Evolutionary conservation across 2,329 filamentous ascomycete species (phyloP).

Genomic region (Diaporthe aspalathi): DNA sequence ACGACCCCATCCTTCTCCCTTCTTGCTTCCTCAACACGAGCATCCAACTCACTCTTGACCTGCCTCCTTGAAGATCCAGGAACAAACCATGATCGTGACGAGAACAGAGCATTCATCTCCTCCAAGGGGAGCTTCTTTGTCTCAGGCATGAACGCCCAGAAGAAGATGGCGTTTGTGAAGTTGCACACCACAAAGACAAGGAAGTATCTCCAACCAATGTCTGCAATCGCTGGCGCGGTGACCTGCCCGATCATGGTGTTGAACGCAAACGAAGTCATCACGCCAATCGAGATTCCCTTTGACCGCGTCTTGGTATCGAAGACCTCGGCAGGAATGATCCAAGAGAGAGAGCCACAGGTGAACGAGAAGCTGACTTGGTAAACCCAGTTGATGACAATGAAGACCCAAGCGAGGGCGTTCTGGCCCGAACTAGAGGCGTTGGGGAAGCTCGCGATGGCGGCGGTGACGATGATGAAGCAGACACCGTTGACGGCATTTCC

Average conservation of each 20-base stretch:
- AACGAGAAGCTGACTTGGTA: slow-evolving; percentile 25
- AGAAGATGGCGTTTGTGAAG: slow-evolving; percentile 36
- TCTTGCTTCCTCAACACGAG: background rate
- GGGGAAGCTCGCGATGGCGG: slow-evolving; percentile 19
- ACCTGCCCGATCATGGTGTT: slow-evolving; percentile 38
- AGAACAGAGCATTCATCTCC: slow-evolving; percentile 36
- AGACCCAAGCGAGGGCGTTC: slow-evolving; percentile 9
- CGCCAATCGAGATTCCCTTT: slow-evolving; percentile 20
- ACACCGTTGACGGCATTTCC: slow-evolving; percentile 13
- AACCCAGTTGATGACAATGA: slow-evolving; percentile 24
- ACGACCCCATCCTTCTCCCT: slow-evolving; percentile 4
- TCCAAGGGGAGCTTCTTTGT: slow-evolving; percentile 40
- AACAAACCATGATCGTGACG: slow-evolving; percentile 4
- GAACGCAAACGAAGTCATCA: slow-evolving; percentile 33
- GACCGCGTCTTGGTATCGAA: slow-evolving; percentile 25
- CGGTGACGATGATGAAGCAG: slow-evolving; percentile 29
- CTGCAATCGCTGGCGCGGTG: slow-evolving; percentile 37
- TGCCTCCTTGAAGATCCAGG: background rate
- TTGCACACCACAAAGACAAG: slow-evolving; percentile 40
- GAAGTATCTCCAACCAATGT: slow-evolving; percentile 39
- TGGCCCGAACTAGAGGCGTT: slow-evolving; percentile 6
- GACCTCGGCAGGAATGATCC: slow-evolving; percentile 32
- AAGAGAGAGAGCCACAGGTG: slow-evolving; percentile 16
- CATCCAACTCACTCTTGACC: slow-evolving; percentile 1
- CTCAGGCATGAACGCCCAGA: slow-evolving; percentile 40